Percentiles rank a stretch among this genome's conserved stretches.
These are phyloP conservation scores for Hepatocystis sp. DNA, from an alignment of 169 alveolate species.

Conservation along the genomic window DNA sequence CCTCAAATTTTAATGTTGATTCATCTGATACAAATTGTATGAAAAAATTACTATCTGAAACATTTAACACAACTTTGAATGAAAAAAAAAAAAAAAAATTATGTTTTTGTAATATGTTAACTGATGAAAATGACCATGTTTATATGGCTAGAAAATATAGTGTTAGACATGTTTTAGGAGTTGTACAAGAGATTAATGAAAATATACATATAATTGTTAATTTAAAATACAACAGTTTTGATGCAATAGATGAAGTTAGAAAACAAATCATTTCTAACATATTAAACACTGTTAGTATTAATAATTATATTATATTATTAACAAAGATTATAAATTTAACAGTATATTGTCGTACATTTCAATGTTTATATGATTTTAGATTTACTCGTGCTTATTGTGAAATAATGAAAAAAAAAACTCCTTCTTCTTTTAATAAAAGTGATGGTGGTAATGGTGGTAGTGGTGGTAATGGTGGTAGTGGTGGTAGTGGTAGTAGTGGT, in stretches of 20 bases:
- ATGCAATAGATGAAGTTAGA: conserved; percentile 50
- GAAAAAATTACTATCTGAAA: too few species aligned
- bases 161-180: conserved; percentile 74
- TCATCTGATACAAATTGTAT: too few species aligned
- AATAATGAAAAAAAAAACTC: conserved; percentile 8
- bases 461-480: not conserved
- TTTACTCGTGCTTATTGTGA: conserved; percentile 20
- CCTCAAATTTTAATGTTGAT: too few species aligned
- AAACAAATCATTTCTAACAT: conserved; percentile 52
- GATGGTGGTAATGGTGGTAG: not conserved
- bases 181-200: conserved; percentile 32
- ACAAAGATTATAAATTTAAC: conserved; percentile 45
- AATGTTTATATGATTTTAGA: conserved; percentile 57
- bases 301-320: conserved; percentile 11
- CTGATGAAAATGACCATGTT: conserved; percentile 37
- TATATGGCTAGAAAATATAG: conserved; percentile 71
- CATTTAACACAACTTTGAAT: too few species aligned
- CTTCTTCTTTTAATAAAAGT: not conserved
- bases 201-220: conserved; percentile 43
- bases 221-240: conserved; percentile 43
- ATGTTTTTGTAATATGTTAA: too few species aligned
- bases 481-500: not conserved
- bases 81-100: too few species aligned
- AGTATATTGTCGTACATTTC: conserved; percentile 22
- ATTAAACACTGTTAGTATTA: conserved; percentile 3